Evolutionary conservation across 768 basidiomycete genomes (phyloP), one percentile per base, ranked within the genome.

Genomic region (Calocybe indica): DNA sequence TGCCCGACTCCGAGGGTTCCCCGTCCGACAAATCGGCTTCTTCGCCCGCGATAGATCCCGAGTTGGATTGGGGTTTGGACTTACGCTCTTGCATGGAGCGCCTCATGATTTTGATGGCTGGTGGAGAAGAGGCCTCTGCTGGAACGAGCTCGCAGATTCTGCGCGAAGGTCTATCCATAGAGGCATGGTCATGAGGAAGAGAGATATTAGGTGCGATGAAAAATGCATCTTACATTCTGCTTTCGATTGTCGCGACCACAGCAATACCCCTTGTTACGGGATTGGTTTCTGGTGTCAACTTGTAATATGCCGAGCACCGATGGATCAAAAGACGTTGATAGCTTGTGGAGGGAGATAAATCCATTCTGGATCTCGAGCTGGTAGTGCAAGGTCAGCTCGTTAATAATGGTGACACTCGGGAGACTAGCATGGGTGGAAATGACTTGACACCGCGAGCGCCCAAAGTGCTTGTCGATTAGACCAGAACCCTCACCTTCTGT

Each of bases 41-140:
- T 57, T 89, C 88, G 4, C 83, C 85, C 0, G 77, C 72, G 1
- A 85, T 78, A 2, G 88, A 89, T 33, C 81, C 80, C 6, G 84
- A 71, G 54, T 83, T 84, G n/a, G 87, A 88, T 50, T 76, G 75
- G 3, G 85, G 70, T 45, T 74, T 78, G 0, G 71, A 65, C 45
- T 75, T 66, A 37, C 80, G 78, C 52, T 83, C 80, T n/a, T 65
- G 62, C 10, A 59, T 62, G 14, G 75, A 68, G 55, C 90, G 78
- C 38, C 83, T 80, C 88, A 92, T 92, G 57, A 92, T 92, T 75
- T 91, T 86, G 58, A 92, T 85, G 13, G 88, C 76, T n/a, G 85
- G 88, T 31, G 83, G 83, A 0, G 80, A 61, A 5, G 80, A 66
- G 12, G 78, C 72, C 59, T 90, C 88, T 4, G 79, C 72, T 15